Percentiles rank a stretch among this genome's conserved stretches.
Conservation (phyloP, 2,329 filamentous ascomycete genomes). For the Trichoderma sp. region DNA sequence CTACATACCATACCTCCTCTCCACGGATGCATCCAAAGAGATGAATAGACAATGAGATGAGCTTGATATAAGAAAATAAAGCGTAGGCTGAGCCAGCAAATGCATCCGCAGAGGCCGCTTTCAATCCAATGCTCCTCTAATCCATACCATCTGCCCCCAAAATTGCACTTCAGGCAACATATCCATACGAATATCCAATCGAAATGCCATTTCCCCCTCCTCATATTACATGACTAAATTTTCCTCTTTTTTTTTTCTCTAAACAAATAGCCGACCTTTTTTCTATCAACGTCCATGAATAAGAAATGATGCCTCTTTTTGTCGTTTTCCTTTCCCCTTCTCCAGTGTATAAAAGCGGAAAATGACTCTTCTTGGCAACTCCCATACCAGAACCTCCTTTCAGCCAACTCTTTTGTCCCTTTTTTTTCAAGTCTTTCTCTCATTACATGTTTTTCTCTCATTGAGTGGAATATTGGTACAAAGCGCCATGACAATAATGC, state of each 20-base stretch:
- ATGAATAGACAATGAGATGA: background rate
- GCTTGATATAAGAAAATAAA: background rate
- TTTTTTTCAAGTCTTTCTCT: background rate
- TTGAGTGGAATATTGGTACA: slow-evolving; percentile 23
- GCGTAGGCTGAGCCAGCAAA: background rate
- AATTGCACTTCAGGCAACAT: background rate
- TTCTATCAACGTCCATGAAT: slow-evolving; percentile 8
- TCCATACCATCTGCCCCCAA: background rate
- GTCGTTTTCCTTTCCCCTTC: background rate
- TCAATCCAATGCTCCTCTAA: background rate
- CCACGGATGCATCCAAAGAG: too few relatives aligned
- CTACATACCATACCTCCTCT: slow-evolving; percentile 5
- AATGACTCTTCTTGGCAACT: background rate
- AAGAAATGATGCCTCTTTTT: background rate
- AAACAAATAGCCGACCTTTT: slow-evolving; percentile 6
- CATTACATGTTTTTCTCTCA: background rate
- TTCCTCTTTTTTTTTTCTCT: background rate
- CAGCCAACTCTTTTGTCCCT: background rate
- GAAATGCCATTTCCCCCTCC: background rate
- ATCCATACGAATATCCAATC: background rate
- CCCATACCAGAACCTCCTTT: background rate
- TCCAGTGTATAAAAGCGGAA: background rate
- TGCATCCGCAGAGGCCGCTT: background rate
- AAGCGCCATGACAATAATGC: background rate
- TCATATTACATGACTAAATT: background rate